Evolutionary conservation across 2,329 filamentous ascomycete species (phyloP), one percentile per base, ranked within the genome.

Genomic region (Exutisphaerella laricina): DNA sequence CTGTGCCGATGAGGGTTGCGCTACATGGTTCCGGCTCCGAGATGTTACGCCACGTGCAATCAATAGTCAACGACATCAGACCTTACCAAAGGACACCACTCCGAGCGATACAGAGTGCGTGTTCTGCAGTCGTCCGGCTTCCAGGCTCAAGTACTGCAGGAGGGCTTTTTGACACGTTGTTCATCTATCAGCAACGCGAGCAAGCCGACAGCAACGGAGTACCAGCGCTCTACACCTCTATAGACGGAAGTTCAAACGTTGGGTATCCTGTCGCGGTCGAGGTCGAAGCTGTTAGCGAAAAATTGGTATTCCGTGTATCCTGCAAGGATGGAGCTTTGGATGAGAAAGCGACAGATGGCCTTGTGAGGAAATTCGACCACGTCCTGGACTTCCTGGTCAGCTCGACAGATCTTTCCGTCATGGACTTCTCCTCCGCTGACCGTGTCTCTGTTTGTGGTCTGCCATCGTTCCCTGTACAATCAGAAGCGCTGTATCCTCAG

Each of bases 211-310:
- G 50, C 1, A 41, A 51, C 1, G 34, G 42, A 0, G 30, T 18
- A 0, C 37, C 57, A 1, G 39, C 54, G 0, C 59, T 90, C 3
- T 79, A 85, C 53, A 71, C 69, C 26, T 88, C 85, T 2, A 62
- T 85, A 1, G 70, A 73, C 12, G 78, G 82, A 0, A 66, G 69
- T 3, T 82, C 86, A 0, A 75, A 81, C 16, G 80, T 90, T 1
- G 88, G 94, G 50, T 94, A 89, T 61, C 82, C 86, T 0, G 66
- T 94, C 3, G 92, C 86, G 55, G 75, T 87, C 2, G 89, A 96
- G 65, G 79, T 92, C 61, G 87, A 94, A 59, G 65, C 77, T 4
- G 61, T 75, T 0, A 68, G 65, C 0, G 65, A 75, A 13, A 57
- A 64, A 0, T 60, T 94, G 1, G 49, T 79, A 0, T 92, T 88